Evolutionary conservation across 2,329 filamentous ascomycete genomes (phyloP).

Genomic region (Arthroderma uncinatum): DNA sequence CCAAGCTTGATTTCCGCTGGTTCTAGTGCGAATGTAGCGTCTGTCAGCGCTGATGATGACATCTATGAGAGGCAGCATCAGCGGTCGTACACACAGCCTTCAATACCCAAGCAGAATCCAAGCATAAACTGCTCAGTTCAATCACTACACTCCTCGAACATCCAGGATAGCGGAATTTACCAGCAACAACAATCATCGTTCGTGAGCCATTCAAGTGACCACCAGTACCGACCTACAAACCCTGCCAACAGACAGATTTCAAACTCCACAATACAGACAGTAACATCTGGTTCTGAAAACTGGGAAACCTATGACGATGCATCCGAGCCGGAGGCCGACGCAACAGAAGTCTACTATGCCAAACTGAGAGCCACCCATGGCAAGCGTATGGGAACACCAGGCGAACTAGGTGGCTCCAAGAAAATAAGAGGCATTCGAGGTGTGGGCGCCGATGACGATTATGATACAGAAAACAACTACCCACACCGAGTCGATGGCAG

Average conservation of each 20-base stretch:
- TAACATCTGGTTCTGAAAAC: slow-evolving; percentile 77
- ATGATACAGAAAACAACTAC: slow-evolving; percentile 32
- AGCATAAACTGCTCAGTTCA: slow-evolving; percentile 30
- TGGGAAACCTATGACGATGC: slow-evolving; percentile 94
- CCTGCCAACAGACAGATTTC: slow-evolving; percentile 55
- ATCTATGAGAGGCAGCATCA: slow-evolving; percentile 61
- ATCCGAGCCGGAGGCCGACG: slow-evolving; percentile 63
- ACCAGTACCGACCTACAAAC: slow-evolving; percentile 19
- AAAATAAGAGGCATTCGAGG: slow-evolving; percentile 39
- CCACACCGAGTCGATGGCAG: slow-evolving; percentile 40
- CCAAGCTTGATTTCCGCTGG: slow-evolving; percentile 12
- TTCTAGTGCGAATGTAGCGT: slow-evolving; percentile 43
- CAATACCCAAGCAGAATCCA: slow-evolving; percentile 31
- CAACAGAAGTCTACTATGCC: slow-evolving; percentile 67
- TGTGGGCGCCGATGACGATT: slow-evolving; percentile 35
- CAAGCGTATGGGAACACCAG: slow-evolving; percentile 48
- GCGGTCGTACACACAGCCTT: slow-evolving; percentile 37
- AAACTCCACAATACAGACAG: slow-evolving; percentile 50
- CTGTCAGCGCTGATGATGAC: slow-evolving; percentile 57
- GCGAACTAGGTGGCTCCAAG: slow-evolving; percentile 26
- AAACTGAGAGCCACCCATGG: slow-evolving; percentile 58
- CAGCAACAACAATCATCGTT: slow-evolving; percentile 17
- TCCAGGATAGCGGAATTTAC: slow-evolving; percentile 23
- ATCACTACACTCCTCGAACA: slow-evolving; percentile 32
- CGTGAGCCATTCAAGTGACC: slow-evolving; percentile 8